A percentile compares a stretch with the other conserved stretches of the same genome.
phyloP scores from a whole-genome alignment of 179 eudicot species.

The Spergularia azorica region DNA sequence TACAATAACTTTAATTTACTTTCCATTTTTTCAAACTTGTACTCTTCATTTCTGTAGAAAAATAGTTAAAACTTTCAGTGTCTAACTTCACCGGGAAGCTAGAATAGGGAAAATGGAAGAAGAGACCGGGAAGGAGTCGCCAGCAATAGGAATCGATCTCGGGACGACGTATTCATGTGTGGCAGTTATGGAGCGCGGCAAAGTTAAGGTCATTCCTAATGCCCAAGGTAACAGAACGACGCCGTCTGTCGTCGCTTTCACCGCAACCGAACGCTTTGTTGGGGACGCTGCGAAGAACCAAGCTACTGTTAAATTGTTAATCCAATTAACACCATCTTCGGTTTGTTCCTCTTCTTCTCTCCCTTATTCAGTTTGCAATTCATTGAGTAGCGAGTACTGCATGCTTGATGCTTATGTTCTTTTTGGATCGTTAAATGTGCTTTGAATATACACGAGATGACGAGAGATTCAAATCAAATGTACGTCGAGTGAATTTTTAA shows the following conservation, averaged over 20 bases:
- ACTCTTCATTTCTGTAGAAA: no score
- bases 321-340: conserved; percentile 30
- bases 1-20: no score
- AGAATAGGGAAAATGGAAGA: background rate
- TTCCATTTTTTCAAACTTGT: background rate
- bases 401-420: no score
- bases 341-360: background rate
- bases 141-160: conserved; percentile 22
- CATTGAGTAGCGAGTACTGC: no score
- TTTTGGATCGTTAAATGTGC: no score
- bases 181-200: conserved; percentile 10
- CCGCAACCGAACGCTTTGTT: background rate
- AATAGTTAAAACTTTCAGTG: background rate
- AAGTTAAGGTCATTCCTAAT: conserved; percentile 4
- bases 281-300: conserved; percentile 16
- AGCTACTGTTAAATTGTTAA: background rate
- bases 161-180: conserved; percentile 25
- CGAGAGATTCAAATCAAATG: no score
- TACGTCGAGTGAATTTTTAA: no score
- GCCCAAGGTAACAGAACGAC: conserved; percentile 18
- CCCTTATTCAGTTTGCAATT: background rate
- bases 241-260: conserved; percentile 15
- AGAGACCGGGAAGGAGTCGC: background rate
- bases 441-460: no score
- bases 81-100: background rate